Evolutionary conservation across 768 basidiomycete species (phyloP).

Genomic region (Leccinum subgranulosum): DNA sequence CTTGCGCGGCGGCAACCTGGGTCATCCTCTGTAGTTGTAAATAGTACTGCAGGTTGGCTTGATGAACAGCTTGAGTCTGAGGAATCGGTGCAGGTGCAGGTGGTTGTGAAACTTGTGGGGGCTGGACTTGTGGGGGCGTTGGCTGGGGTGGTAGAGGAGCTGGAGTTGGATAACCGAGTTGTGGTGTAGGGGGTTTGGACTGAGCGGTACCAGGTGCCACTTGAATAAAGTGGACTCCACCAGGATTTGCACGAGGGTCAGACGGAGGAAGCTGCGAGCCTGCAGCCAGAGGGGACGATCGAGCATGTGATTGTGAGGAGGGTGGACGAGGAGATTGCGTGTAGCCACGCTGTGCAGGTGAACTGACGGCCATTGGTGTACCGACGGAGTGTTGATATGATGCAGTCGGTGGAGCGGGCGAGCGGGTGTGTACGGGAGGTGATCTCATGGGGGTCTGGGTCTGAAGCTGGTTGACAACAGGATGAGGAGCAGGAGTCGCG

Average conservation of each 20-base stretch:
- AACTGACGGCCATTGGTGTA: conserved; percentile 22
- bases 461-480: conserved; percentile 33
- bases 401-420: conserved; percentile 19
- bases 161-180: conserved; percentile 24
- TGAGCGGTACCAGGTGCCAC: conserved; percentile 17
- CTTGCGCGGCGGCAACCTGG: conserved; percentile 9
- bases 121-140: conserved; percentile 22
- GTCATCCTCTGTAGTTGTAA: conserved; percentile 17
- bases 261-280: conserved; percentile 29
- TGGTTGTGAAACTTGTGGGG: conserved; percentile 21
- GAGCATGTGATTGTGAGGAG: conserved; percentile 30
- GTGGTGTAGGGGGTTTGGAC: conserved; percentile 31
- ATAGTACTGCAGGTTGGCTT: background rate
- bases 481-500: conserved; percentile 31
- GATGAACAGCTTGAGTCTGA: conserved; percentile 20
- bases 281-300: conserved; percentile 28
- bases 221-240: conserved; percentile 27
- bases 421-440: conserved; percentile 28
- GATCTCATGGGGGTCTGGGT: conserved; percentile 26
- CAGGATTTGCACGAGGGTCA: conserved; percentile 23
- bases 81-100: conserved; percentile 10
- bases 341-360: conserved; percentile 33
- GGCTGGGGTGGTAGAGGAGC: conserved; percentile 19
- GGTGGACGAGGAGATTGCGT: conserved; percentile 34
- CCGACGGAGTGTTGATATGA: conserved; percentile 21